phyloP scores from a whole-genome alignment of 2,329 filamentous ascomycete species.

The Sordariomycetes sp. region DNA sequence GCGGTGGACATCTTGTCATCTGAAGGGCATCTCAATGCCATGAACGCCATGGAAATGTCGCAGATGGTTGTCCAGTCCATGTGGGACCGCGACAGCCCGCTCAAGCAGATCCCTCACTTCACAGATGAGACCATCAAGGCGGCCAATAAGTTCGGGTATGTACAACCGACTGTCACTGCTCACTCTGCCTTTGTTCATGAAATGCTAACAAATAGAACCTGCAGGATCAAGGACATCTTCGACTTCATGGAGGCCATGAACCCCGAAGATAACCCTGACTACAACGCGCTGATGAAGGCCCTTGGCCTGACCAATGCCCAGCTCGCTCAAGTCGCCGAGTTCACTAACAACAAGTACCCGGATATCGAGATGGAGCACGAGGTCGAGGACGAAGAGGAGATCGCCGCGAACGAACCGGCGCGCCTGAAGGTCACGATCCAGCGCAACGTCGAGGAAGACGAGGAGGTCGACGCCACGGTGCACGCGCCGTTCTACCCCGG shows the following conservation, averaged over 20 bases:
- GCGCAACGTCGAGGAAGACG: slow-evolving; percentile 63
- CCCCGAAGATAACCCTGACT: slow-evolving; percentile 78
- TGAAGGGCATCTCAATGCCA: slow-evolving; percentile 90
- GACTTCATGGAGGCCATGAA: slow-evolving; percentile 99
- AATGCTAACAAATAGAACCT: slow-evolving; percentile 15
- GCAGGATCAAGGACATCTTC: slow-evolving; percentile 79
- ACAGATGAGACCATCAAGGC: slow-evolving; percentile 69
- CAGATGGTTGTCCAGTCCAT: slow-evolving; percentile 98
- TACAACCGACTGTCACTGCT: slow-evolving; percentile 10
- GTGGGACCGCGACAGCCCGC: slow-evolving; percentile 94
- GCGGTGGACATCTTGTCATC: slow-evolving; percentile 92
- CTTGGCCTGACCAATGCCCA: slow-evolving; percentile 72
- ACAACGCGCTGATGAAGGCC: slow-evolving; percentile 61
- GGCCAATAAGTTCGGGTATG: slow-evolving; percentile 64
- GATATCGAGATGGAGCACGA: slow-evolving; percentile 87
- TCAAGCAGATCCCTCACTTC: slow-evolving; percentile 98
- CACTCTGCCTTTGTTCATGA: neutral
- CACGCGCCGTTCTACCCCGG: slow-evolving; percentile 90
- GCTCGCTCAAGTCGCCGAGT: slow-evolving; percentile 77
- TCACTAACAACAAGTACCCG: slow-evolving; percentile 94
- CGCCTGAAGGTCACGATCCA: slow-evolving; percentile 76
- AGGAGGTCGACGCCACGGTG: slow-evolving; percentile 64
- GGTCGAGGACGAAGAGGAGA: slow-evolving; percentile 65
- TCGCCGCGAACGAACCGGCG: slow-evolving; percentile 68
- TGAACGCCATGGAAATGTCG: slow-evolving; percentile 98